Conservation (phyloP, 2,329 filamentous ascomycete species). For the Penicillium carneum region DNA sequence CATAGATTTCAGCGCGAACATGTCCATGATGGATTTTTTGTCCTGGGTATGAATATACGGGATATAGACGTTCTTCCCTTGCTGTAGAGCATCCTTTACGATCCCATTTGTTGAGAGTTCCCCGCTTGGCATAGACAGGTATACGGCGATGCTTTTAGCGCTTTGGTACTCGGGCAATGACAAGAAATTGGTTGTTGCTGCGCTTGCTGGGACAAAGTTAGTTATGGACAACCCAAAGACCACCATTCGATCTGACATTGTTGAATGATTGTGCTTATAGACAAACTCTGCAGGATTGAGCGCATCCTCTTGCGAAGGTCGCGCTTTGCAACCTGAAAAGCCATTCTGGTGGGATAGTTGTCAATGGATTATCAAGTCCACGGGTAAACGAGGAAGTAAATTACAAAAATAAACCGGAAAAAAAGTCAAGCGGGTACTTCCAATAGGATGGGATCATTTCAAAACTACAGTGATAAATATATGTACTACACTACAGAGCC, state of each 20-base stretch:
- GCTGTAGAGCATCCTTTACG: conserved; percentile 77
- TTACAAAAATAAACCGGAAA: neutral
- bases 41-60: conserved; percentile 79
- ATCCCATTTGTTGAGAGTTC: conserved; percentile 86
- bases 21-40: conserved; percentile 84
- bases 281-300: conserved; percentile 66
- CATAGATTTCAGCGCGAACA: conserved; percentile 78
- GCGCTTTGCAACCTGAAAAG: conserved; percentile 74
- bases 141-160: conserved; percentile 80
- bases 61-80: conserved; percentile 86
- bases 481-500: conserved; percentile 2
- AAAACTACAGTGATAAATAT: conserved; percentile 5
- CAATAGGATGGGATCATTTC: neutral
- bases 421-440: neutral
- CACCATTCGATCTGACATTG: conserved; percentile 69
- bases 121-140: conserved; percentile 87
- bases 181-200: conserved; percentile 70
- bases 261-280: conserved; percentile 65
- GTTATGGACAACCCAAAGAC: conserved; percentile 21
- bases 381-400: neutral
- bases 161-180: conserved; percentile 75
- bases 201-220: conserved; percentile 62
- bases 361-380: neutral
- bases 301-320: conserved; percentile 76
- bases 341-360: conserved; percentile 53